phyloP scores from a whole-genome alignment of 192 early-diverging fungal genomes.

The Endogone sp. region DNA sequence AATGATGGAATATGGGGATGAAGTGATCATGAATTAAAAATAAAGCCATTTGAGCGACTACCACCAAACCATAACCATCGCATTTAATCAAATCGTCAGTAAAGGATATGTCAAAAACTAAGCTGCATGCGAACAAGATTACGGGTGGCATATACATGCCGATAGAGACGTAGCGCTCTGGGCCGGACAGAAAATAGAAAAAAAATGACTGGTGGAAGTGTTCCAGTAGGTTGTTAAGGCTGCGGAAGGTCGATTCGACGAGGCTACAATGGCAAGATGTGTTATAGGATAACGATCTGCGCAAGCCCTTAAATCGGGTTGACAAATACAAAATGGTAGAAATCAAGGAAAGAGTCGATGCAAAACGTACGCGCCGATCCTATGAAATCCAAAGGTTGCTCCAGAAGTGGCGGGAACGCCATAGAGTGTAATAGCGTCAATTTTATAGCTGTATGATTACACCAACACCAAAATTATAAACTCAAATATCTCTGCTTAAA shows the following conservation, averaged over 20 bases:
- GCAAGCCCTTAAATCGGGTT: no score
- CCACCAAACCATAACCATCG: constrained; percentile 27
- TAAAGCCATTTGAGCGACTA: constrained; percentile 34
- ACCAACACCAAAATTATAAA: constrained; percentile 11
- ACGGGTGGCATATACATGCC: constrained; percentile 86
- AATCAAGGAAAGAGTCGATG: constrained; percentile 2
- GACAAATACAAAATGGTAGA: background rate
- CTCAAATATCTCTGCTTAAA: no score
- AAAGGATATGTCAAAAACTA: constrained; percentile 68
- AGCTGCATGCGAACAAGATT: constrained; percentile 67
- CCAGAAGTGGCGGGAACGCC: constrained; percentile 32
- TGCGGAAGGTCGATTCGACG: constrained; percentile 78
- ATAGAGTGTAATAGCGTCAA: constrained; percentile 72
- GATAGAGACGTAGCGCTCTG: constrained; percentile 78
- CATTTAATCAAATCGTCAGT: constrained; percentile 34
- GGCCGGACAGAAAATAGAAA: constrained; percentile 89
- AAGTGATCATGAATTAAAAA: no score
- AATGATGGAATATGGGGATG: no score
- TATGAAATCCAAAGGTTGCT: constrained; percentile 38
- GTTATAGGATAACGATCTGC: no score
- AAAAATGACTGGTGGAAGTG: constrained; percentile 95
- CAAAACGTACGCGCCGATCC: constrained; percentile 46
- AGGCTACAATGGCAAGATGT: constrained; percentile 36
- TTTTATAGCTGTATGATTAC: constrained; percentile 72
- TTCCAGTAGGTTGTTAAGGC: constrained; percentile 89